phyloP scores from a whole-genome alignment of 768 basidiomycete species.

The Russula dissimulans region DNA sequence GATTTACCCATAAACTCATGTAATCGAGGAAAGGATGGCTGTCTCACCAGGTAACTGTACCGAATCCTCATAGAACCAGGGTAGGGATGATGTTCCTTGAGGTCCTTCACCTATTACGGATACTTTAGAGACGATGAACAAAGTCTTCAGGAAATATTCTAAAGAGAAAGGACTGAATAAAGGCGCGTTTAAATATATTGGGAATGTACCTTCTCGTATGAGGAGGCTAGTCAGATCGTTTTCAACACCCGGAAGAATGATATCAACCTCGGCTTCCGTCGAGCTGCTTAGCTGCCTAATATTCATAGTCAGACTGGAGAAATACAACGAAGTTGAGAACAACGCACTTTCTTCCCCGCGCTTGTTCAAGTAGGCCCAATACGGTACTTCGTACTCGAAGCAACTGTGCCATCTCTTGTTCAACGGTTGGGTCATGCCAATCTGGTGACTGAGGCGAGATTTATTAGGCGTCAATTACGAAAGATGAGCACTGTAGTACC shows the following conservation, averaged over 20 bases:
- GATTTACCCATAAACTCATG: neutral
- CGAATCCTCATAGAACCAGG: conserved; percentile 43
- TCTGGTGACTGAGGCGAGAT: conserved; percentile 34
- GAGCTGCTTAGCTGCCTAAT: conserved; percentile 63
- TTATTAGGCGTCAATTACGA: neutral
- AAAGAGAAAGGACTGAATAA: neutral
- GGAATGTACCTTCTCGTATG: conserved; percentile 34
- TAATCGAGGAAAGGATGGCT: neutral
- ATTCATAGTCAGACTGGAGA: conserved; percentile 2
- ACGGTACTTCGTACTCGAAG: conserved; percentile 53
- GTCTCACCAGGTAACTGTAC: conserved; percentile 39
- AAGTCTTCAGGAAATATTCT: conserved; percentile 58
- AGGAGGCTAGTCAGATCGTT: conserved; percentile 26
- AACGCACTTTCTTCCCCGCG: conserved; percentile 62
- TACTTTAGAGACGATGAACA: conserved; percentile 78
- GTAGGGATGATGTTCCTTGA: conserved; percentile 30
- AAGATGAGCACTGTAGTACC: conserved; percentile 34
- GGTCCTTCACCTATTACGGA: conserved; percentile 40
- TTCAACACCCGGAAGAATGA: conserved; percentile 40
- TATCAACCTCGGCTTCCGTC: conserved; percentile 64
- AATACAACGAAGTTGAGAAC: neutral
- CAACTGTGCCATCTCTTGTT: conserved; percentile 54
- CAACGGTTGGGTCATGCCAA: conserved; percentile 54
- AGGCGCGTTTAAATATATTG: neutral
- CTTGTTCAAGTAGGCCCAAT: conserved; percentile 63